phyloP scores from a whole-genome alignment of 2,329 filamentous ascomycete genomes.

The Clarireedia sp. region DNA sequence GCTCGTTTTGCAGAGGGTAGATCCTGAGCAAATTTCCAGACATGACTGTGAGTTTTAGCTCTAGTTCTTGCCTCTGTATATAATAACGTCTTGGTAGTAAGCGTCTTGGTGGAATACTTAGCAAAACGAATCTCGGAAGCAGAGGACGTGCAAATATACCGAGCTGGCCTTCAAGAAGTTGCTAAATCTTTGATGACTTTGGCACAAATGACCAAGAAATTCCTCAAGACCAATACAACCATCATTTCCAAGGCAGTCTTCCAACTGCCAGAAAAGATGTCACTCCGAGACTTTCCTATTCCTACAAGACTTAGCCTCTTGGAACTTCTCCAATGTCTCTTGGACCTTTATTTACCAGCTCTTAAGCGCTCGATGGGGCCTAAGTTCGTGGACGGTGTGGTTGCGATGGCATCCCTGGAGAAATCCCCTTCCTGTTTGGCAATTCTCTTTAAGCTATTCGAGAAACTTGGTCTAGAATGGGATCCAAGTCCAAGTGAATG shows the following conservation, averaged over 20 bases:
- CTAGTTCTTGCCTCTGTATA: not conserved
- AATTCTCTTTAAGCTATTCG: conserved; percentile 22
- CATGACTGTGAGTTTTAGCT: conserved; percentile 12
- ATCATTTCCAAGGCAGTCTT: not conserved
- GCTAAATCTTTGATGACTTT: conserved; percentile 4
- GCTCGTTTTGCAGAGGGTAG: conserved; percentile 11
- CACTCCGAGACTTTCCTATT: conserved; percentile 12
- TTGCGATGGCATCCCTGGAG: conserved; percentile 22
- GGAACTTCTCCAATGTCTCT: conserved; percentile 16
- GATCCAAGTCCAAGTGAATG: conserved; percentile 9
- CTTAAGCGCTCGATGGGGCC: conserved; percentile 16
- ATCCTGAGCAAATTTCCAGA: conserved; percentile 11
- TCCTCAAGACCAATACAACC: not conserved
- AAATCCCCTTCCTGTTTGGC: conserved; percentile 24
- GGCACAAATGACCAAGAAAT: conserved; percentile 5
- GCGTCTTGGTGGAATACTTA: conserved; percentile 19
- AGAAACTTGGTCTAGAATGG: conserved; percentile 19
- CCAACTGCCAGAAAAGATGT: not conserved
- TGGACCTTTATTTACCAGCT: conserved; percentile 11
- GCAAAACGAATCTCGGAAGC: conserved; percentile 5
- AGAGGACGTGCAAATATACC: conserved; percentile 5
- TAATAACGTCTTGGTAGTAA: conserved; percentile 13
- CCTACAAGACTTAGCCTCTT: conserved; percentile 19
- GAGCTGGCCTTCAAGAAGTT: conserved; percentile 9
- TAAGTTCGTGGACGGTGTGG: conserved; percentile 19